Evolutionary conservation across 1,284 basidiomycete genomes (phyloP).

Genomic region (Moniliella sp.): DNA sequence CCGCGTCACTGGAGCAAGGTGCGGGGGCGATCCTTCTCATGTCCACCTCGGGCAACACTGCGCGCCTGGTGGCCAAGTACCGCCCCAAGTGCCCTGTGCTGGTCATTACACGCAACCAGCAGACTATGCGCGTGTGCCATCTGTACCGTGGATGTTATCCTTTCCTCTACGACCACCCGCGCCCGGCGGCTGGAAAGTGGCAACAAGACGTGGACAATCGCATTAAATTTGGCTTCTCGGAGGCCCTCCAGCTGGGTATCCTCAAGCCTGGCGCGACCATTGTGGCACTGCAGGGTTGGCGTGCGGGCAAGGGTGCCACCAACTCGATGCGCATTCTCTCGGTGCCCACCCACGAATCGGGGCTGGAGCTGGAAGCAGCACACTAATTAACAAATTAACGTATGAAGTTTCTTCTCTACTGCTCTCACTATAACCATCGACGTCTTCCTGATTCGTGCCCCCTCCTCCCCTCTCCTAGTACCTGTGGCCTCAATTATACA

Average conservation of each 20-base stretch:
- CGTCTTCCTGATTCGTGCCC: no score
- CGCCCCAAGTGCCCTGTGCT: constrained; percentile 73
- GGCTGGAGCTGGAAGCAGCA: no score
- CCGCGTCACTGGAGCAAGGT: constrained; percentile 29
- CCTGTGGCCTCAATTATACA: no score
- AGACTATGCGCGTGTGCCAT: constrained; percentile 88
- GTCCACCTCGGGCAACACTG: constrained; percentile 77
- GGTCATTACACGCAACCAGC: constrained; percentile 70
- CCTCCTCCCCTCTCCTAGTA: no score
- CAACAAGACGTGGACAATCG: constrained; percentile 63
- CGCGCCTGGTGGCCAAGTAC: constrained; percentile 89
- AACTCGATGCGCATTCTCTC: constrained; percentile 32
- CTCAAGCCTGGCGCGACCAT: constrained; percentile 73
- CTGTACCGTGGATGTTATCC: constrained; percentile 91
- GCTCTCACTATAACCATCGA: no score
- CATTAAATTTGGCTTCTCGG: constrained; percentile 55
- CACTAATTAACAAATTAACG: no score
- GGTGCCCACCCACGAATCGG: no score
- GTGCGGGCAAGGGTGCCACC: constrained; percentile 78
- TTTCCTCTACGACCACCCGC: constrained; percentile 80
- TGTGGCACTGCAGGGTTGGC: constrained; percentile 94
- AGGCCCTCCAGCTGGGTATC: constrained; percentile 65
- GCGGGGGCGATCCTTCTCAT: constrained; percentile 57
- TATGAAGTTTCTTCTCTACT: no score
- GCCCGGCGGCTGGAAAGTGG: constrained; percentile 68